Percentiles rank a stretch among this genome's conserved stretches.
These are phyloP conservation scores for Voacanga thouarsii DNA, from an alignment of 257 asterid genomes.

Conservation along the genomic window DNA sequence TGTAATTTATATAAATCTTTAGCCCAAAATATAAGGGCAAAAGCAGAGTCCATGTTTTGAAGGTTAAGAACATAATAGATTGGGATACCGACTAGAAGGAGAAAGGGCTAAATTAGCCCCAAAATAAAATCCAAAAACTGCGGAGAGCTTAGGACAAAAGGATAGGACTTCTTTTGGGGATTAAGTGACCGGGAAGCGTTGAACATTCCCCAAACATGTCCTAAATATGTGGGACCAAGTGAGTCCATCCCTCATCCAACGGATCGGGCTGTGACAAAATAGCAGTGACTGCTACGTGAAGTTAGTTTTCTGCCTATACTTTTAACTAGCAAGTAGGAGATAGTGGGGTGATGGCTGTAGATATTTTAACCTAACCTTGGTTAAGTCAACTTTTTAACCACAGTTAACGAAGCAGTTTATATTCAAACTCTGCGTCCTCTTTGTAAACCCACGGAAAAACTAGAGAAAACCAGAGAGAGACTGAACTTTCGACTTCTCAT, in stretches of 20 bases:
- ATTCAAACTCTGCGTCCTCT: constrained; percentile 14
- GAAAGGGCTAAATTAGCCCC: too few relatives aligned
- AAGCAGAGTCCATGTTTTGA: too few relatives aligned
- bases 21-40: too few relatives aligned
- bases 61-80: too few relatives aligned
- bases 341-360: constrained; percentile 14
- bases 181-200: not conserved
- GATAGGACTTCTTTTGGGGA: too few relatives aligned
- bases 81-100: too few relatives aligned
- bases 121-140: too few relatives aligned
- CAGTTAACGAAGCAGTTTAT: constrained; percentile 47
- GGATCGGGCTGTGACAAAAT: constrained; percentile 20
- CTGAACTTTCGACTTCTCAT: not conserved
- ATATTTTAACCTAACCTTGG: constrained; percentile 43
- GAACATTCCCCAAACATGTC: constrained; percentile 21
- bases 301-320: constrained; percentile 19
- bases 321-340: constrained; percentile 12
- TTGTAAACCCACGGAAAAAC: not conserved
- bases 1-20: too few relatives aligned
- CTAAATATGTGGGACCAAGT: constrained; percentile 8
- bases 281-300: constrained; percentile 36
- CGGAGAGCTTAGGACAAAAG: too few relatives aligned
- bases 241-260: not conserved
- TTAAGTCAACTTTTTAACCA: constrained; percentile 31
- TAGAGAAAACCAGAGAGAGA: not conserved